These are phyloP conservation scores for Talaromyces marneffei DNA, from an alignment of 2,329 filamentous ascomycete genomes.

Conservation along the genomic window DNA sequence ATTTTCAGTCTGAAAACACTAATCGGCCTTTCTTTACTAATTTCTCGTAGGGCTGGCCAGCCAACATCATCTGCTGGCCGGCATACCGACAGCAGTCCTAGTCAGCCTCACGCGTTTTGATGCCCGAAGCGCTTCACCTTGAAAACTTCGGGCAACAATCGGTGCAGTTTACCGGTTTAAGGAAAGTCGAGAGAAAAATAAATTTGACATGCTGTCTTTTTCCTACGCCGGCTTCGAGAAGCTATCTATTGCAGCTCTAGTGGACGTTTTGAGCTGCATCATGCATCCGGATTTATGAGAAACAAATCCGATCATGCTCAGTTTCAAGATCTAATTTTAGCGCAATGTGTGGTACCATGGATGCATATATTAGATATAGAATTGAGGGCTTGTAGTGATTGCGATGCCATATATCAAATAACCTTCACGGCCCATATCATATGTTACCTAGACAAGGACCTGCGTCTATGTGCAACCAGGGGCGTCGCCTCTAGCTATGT, in stretches of 20 bases:
- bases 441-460: too few species aligned
- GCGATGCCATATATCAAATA: neutral
- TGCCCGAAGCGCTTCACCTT: slow-evolving; percentile 11
- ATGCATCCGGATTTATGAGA: neutral
- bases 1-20: neutral
- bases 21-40: neutral
- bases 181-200: neutral
- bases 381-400: neutral
- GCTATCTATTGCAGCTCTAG: neutral
- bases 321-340: neutral
- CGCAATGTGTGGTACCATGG: neutral
- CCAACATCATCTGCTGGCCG: neutral
- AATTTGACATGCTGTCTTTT: neutral
- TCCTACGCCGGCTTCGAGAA: neutral
- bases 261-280: neutral
- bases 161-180: neutral
- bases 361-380: neutral
- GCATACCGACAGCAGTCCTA: neutral
- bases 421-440: neutral
- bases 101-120: slow-evolving; percentile 8
- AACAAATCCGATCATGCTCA: neutral
- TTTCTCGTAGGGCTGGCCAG: slow-evolving; percentile 4
- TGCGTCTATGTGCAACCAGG: neutral
- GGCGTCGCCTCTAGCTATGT: neutral
- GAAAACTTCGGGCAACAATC: slow-evolving; percentile 5